Conservation (phyloP, 306 rosid species). For the Trifolium pratense region DNA sequence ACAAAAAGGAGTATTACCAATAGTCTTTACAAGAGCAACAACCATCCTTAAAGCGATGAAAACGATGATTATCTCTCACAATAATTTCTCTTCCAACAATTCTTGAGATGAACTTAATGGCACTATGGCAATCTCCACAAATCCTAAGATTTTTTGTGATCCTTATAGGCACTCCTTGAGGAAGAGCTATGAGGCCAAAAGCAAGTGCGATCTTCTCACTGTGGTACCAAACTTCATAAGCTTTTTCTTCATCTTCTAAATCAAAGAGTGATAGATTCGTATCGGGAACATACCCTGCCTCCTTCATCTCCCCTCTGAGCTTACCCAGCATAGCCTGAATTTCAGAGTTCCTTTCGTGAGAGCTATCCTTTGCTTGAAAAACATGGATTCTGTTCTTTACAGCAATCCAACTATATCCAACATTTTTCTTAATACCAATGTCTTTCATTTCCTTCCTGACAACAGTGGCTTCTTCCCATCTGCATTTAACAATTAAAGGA, state of each 20-base stretch:
- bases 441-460: constrained; percentile 81
- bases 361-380: constrained; percentile 79
- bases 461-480: constrained; percentile 92
- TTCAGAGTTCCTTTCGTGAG: constrained; percentile 67
- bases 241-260: constrained; percentile 79
- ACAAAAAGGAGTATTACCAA: constrained; percentile 50
- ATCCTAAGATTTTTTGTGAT: constrained; percentile 70
- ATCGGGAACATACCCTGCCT: constrained; percentile 72
- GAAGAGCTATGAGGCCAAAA: constrained; percentile 78
- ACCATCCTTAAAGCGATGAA: constrained; percentile 67
- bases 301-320: constrained; percentile 63
- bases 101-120: constrained; percentile 62
- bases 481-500: constrained; percentile 45
- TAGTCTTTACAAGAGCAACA: constrained; percentile 70
- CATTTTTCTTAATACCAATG: constrained; percentile 74
- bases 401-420: constrained; percentile 83
- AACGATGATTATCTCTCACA: constrained; percentile 75
- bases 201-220: constrained; percentile 87
- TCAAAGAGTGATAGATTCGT: constrained; percentile 71
- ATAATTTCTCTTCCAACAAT: constrained; percentile 71
- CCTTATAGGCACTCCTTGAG: constrained; percentile 64
- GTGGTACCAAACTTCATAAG: constrained; percentile 79
- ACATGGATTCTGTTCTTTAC: constrained; percentile 67
- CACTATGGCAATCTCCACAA: constrained; percentile 58
- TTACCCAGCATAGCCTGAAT: constrained; percentile 71